A percentile compares a stretch with the other conserved stretches of the same genome.
Conservation (phyloP, 352 stramenopile genomes). For the Globisporangium nunn region DNA sequence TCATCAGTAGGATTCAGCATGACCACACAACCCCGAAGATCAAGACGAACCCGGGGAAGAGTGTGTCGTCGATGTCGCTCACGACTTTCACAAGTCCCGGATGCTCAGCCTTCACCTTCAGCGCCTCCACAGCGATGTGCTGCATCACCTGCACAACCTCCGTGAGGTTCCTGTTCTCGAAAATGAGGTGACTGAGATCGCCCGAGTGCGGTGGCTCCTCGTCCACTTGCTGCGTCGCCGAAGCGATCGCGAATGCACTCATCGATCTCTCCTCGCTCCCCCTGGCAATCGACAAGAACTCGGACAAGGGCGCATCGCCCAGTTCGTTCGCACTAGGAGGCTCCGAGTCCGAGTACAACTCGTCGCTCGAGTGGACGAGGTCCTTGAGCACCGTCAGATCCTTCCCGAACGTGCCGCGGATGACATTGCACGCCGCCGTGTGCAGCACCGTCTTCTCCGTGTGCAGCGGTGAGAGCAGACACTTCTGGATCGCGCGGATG, state of each 20-base stretch:
- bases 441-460: constrained; percentile 61
- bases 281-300: not conserved
- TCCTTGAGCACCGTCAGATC: constrained; percentile 78
- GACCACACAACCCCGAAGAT: not conserved
- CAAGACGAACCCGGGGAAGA: constrained; percentile 46
- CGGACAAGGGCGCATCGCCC: not conserved
- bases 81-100: constrained; percentile 76
- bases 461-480: constrained; percentile 60
- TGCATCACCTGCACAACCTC: constrained; percentile 80
- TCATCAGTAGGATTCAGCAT: no score
- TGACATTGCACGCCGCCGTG: constrained; percentile 58
- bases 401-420: constrained; percentile 56
- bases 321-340: not conserved
- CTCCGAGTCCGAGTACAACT: constrained; percentile 29
- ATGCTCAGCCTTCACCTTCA: constrained; percentile 52
- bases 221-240: not conserved
- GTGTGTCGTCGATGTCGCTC: constrained; percentile 84
- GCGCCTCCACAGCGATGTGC: constrained; percentile 71
- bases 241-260: no score
- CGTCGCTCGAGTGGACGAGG: constrained; percentile 63
- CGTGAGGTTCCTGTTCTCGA: constrained; percentile 68
- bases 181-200: constrained; percentile 74
- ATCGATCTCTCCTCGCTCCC: no score
- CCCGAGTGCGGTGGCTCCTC: constrained; percentile 55
- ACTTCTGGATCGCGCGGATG: constrained; percentile 73